Base-by-base conservation (phyloP, 129 eudicot genomes). In the Smallanthus sonchifolius region DNA sequence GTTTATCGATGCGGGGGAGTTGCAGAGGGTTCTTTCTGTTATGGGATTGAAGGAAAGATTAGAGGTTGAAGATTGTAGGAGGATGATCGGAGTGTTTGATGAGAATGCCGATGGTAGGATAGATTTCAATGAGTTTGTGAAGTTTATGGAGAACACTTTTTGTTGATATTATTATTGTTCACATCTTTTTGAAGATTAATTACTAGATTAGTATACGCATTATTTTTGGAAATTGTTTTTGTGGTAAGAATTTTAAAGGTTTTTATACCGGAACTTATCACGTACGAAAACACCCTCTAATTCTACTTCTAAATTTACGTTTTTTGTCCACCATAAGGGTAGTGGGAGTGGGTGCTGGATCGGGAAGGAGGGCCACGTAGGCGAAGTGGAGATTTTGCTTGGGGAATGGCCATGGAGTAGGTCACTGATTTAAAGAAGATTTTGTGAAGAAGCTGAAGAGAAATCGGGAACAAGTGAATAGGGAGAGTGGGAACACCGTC, bases 21-120 rank as follows among this genome's bases (percentile, higher is more conserved):
- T 93, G 81, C 90, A 84, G 42, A 87, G 79, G 54, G 88, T 93
- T 68, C 80, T 93, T n/a, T 24, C 43, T 69, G 81, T 74, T 75
- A 62, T 93, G 61, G 95, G 98, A 3, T 77, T 90, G 17, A 82
- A 76, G 34, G 85, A 79, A 72, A 80, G 86, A 8, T 73, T 55
- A 7, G 81, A 74, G 19, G 17, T 82, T 37, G 86, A 84, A 43
- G 82, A 79, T 11, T 92, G 96, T 77, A 74, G 76, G 85, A 82
- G 75, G 79, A 92, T 92, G 98, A 92, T 92, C 84, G 32, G 78
- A 40, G 90, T 70, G 61, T 80, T 85, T 77, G 96, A 92, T 81
- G 83, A 75, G 36, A 82, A 85, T 47, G 85, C 79, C 72, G 92
- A 87, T 82, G 92, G 85, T 34, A 77, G 66, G 67, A 77, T 87